Evolutionary conservation across 495 filamentous ascomycete genomes (phyloP).

Genomic region (Pseudevernia furfuracea): DNA sequence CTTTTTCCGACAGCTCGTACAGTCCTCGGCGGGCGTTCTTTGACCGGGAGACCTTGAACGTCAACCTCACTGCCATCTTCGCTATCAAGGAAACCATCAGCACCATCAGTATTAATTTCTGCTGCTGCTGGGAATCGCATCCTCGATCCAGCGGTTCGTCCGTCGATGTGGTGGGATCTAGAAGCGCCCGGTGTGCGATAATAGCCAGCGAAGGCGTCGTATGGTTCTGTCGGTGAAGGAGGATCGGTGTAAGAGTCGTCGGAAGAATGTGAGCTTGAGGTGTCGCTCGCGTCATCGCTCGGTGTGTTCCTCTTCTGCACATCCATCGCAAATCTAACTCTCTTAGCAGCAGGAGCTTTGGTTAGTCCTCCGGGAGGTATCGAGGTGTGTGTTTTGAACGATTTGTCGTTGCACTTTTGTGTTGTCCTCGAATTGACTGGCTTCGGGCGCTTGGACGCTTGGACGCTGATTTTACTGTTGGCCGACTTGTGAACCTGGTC

Average conservation of each 20-base stretch:
- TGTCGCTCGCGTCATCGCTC: background rate
- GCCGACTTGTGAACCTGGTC: background rate
- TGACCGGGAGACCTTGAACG: background rate
- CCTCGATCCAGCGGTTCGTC: background rate
- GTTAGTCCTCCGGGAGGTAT: background rate
- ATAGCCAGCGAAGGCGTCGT: conserved; percentile 12
- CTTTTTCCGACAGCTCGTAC: background rate
- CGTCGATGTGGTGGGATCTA: background rate
- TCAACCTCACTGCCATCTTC: conserved; percentile 15
- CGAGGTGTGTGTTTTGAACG: background rate
- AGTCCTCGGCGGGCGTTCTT: background rate
- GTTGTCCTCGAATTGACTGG: conserved; percentile 1
- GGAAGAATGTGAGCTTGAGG: conserved; percentile 14
- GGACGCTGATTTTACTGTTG: background rate
- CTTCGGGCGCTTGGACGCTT: background rate
- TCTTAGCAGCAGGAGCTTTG: conserved; percentile 14
- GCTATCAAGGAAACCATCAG: conserved; percentile 1
- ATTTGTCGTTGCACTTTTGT: background rate
- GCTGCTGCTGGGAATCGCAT: background rate
- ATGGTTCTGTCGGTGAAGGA: conserved; percentile 6
- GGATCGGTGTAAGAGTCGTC: conserved; percentile 18
- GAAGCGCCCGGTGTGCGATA: conserved; percentile 11
- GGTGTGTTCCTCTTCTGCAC: background rate
- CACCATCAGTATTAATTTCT: background rate
- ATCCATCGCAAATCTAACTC: conserved; percentile 16